Evolutionary conservation across 1,139 yeast genomes (phyloP).

Genomic region (Pichia sp.): DNA sequence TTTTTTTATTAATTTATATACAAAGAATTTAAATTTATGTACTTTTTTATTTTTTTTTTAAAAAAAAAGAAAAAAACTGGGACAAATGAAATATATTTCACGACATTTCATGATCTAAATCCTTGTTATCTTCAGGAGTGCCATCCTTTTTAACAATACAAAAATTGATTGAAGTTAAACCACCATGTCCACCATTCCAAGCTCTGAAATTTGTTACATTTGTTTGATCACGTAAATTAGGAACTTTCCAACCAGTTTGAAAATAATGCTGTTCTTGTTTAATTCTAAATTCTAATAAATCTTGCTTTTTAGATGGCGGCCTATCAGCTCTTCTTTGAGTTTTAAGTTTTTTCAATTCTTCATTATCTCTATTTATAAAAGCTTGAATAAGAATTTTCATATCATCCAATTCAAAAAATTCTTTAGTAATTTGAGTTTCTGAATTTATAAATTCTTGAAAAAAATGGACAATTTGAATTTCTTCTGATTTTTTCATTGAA

Average conservation of each 20-base stretch:
- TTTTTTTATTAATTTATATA: not conserved
- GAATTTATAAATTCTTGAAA: slow-evolving; percentile 53
- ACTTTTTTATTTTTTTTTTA: no score
- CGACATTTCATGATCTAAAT: slow-evolving; percentile 13
- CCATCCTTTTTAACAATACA: slow-evolving; percentile 32
- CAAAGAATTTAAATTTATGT: not conserved
- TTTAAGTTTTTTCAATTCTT: slow-evolving; percentile 56
- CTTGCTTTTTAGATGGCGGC: slow-evolving; percentile 70
- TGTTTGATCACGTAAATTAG: slow-evolving; percentile 58
- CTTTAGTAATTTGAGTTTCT: slow-evolving; percentile 33
- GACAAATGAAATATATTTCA: no score
- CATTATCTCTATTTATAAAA: slow-evolving; percentile 65
- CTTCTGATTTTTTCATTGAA: slow-evolving; percentile 54
- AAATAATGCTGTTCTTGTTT: slow-evolving; percentile 58
- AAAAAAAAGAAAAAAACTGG: no score
- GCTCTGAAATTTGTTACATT: slow-evolving; percentile 54
- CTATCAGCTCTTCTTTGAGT: slow-evolving; percentile 76
- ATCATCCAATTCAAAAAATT: slow-evolving; percentile 32
- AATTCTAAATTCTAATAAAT: slow-evolving; percentile 52
- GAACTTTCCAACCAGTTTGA: slow-evolving; percentile 65
- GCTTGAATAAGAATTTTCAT: slow-evolving; percentile 55
- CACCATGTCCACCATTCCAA: slow-evolving; percentile 85
- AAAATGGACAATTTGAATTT: slow-evolving; percentile 50
- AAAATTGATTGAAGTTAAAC: slow-evolving; percentile 57
- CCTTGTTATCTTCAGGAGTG: slow-evolving; percentile 19